Evolutionary conservation across 495 filamentous ascomycete species (phyloP).

Genomic region (Trichocladium uniseriatum): DNA sequence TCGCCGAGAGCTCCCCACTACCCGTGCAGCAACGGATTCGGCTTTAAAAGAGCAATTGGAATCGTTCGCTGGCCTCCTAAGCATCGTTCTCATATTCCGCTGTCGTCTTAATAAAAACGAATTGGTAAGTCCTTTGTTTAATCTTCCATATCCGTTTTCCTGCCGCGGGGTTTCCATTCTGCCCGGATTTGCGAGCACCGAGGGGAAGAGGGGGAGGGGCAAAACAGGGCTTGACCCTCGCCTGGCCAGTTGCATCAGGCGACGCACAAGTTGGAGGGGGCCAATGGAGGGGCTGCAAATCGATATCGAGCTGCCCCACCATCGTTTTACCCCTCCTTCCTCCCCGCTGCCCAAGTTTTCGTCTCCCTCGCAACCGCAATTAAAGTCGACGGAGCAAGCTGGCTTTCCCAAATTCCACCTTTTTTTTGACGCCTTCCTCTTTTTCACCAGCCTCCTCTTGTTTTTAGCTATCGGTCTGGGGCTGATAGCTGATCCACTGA

Average conservation of each 20-base stretch:
- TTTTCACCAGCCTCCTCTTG: constrained; percentile 9
- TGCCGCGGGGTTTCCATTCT: constrained; percentile 9
- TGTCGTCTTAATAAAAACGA: too few species aligned
- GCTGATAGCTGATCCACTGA: constrained; percentile 22
- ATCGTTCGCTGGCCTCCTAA: too few species aligned
- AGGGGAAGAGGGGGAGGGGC: constrained; percentile 22
- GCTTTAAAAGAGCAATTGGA: too few species aligned
- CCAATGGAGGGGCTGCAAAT: constrained; percentile 20
- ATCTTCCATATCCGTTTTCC: too few species aligned
- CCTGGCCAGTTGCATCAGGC: constrained; percentile 21
- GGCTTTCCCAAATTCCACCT: constrained; percentile 10
- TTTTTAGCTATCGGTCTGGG: constrained; percentile 21
- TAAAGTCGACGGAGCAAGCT: constrained; percentile 23
- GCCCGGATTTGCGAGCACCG: constrained; percentile 6
- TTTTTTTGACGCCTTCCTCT: constrained; percentile 11
- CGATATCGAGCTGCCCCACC: constrained; percentile 22
- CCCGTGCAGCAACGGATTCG: too few species aligned
- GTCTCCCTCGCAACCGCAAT: constrained; percentile 18
- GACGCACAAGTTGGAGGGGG: constrained; percentile 18
- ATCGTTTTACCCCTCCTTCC: constrained; percentile 24
- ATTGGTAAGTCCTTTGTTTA: neutral
- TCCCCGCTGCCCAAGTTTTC: constrained; percentile 18
- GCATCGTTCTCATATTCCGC: too few species aligned
- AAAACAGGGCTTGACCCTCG: constrained; percentile 32
- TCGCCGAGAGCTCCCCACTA: too few species aligned